Evolutionary conservation across 805 yeast genomes (phyloP), one percentile per base, ranked within the genome.

Genomic region (Danielozyma ontarioensis): DNA sequence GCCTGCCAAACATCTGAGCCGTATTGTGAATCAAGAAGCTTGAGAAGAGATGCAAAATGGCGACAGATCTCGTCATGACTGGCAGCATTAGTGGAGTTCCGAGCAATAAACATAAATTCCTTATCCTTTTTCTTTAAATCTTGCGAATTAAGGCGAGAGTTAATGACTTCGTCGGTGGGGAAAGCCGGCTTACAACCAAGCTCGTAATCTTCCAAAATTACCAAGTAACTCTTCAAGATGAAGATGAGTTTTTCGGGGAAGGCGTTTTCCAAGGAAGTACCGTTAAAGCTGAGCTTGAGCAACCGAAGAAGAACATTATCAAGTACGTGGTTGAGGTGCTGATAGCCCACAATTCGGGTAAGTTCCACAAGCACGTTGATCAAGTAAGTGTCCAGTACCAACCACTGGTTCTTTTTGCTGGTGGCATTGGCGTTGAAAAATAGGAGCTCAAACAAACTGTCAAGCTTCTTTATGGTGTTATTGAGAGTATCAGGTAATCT

Each of bases 401-500:
- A 58, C 97, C 97, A 90, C 25, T 78, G 77, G 42, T 80, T 84
- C 44, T 83, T 85, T 37, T 72, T 74, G 25, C 62, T 61, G 11
- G 53, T 39, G 2, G 56, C 48, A 17, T 45, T 53, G 10, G 53
- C 47, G 34, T 67, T 72, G 32, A 72, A 70, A 16, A 89, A 62
- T 27, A 84, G 55, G 4, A 75, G 40, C 31, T 73, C 71, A 36
- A 81, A 77, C 22, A 93, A 59, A 2, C 60, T 50, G 37, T 83
- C 95, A 31, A 93, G 66, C 35, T 80, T 81, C 48, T 88, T 80
- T 3, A 89, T 78, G 1, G 95, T 88, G 37, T 84, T 81, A 52
- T 90, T 93, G 45, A 90, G 62, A 0, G 97, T 83, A 45, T 94
- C 98, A 0, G 95, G 76, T 43, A 88, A 78, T 41, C 97, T 68